Evolutionary conservation across 345 rosid species (phyloP).

Genomic region (Syzygium grande): DNA sequence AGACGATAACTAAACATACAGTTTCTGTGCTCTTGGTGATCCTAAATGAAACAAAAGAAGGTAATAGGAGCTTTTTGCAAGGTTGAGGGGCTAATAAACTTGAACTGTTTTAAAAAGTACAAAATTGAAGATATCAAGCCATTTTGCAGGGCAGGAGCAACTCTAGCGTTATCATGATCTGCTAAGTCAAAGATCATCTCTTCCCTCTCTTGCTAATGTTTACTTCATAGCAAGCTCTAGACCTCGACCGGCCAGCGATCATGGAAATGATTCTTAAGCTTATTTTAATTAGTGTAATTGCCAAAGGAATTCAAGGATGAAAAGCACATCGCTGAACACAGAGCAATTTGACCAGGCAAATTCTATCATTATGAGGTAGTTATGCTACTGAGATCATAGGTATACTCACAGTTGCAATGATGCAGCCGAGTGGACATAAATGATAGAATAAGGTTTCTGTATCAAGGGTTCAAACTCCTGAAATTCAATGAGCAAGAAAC

Average conservation of each 20-base stretch:
- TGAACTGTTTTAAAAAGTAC: neutral
- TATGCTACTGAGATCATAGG: neutral
- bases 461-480: slow-evolving; percentile 99
- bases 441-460: slow-evolving; percentile 88
- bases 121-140: neutral
- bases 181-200: neutral
- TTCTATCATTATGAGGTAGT: neutral
- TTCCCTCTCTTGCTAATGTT: neutral
- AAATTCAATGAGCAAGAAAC: slow-evolving; percentile 12
- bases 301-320: neutral
- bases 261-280: neutral
- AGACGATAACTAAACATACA: neutral
- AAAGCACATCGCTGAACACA: neutral
- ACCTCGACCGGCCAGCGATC: neutral
- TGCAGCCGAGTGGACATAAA: slow-evolving; percentile 92
- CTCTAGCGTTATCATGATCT: neutral
- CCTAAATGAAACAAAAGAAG: neutral
- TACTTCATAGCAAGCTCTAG: neutral
- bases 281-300: neutral
- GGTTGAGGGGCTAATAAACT: neutral
- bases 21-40: neutral
- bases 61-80: neutral
- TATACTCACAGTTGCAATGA: slow-evolving; percentile 83
- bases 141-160: neutral
- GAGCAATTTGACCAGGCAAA: neutral